These are phyloP conservation scores for Aechmea fasciata DNA, from an alignment of 176 grass and related monocot species.

Conservation along the genomic window DNA sequence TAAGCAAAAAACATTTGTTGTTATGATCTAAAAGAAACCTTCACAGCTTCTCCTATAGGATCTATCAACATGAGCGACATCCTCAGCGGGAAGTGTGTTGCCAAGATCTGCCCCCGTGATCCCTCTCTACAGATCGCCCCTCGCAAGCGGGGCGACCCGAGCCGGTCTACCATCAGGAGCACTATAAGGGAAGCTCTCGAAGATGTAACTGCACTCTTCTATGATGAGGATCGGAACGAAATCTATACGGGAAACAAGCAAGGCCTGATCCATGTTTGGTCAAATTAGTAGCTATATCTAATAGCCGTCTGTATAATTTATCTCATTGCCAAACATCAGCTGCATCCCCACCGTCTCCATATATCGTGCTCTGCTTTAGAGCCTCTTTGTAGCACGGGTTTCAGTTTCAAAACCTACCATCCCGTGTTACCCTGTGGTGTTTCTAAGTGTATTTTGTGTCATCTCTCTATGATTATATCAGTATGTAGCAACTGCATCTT, in stretches of 20 bases:
- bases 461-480: too few relatives aligned
- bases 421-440: too few relatives aligned
- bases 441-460: too few relatives aligned
- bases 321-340: not conserved
- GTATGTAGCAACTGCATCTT: too few relatives aligned
- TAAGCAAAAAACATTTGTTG: not conserved
- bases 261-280: conserved; percentile 70
- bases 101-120: conserved; percentile 49
- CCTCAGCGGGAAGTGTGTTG: conserved; percentile 59
- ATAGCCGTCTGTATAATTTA: not conserved
- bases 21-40: not conserved
- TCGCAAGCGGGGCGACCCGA: conserved; percentile 30
- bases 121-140: conserved; percentile 35
- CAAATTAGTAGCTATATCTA: conserved; percentile 21
- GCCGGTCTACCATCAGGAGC: conserved; percentile 40
- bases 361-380: too few relatives aligned
- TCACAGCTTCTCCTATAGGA: conserved; percentile 29
- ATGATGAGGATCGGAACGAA: conserved; percentile 57
- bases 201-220: conserved; percentile 58
- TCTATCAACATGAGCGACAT: conserved; percentile 81
- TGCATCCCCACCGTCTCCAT: too few relatives aligned
- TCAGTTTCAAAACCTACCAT: too few relatives aligned
- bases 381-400: too few relatives aligned
- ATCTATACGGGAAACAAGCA: conserved; percentile 63
- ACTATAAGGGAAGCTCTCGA: conserved; percentile 50